Base-by-base conservation (phyloP, 1,284 basidiomycete genomes). In the Fomitopsis schrenkii region DNA sequence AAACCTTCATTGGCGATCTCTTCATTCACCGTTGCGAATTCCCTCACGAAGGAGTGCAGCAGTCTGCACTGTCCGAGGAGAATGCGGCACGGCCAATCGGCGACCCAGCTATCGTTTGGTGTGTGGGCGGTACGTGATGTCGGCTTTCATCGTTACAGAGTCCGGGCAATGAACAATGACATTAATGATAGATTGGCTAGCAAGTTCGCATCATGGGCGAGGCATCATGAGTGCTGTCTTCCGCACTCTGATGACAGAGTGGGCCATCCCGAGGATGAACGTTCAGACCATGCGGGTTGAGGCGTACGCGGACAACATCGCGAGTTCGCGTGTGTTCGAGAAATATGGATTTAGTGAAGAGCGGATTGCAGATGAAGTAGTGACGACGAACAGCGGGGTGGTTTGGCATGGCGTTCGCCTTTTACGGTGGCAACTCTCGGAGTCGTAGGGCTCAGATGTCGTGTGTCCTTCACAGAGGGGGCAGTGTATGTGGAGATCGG, bases 161-260 rank as follows among this genome's bases (percentile, higher is more conserved):
- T 8, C 6, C 2, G 15, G 42, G 42, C 42, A 45, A 17, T 45
- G 19, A 19, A 52, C 3, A 28, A 52, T 52, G n/a, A 22, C 22
- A 22, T 22, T 1, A 22, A 22, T n/a, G 33, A 19, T 22, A 38
- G 44, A n/a, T n/a, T 86, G 79, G 64, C 72, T 87, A 52, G 79
- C 77, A 10, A 76, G 83, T 15, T 81, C 79, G 44, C 80, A 87
- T 67, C 87, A 89, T 62, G 78, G 85, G 26, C 77, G 76, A 64
- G 87, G 87, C 0, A 88, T 90, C 64, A 90, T 91, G 88, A 80
- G 80, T 38, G 83, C 82, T 22, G 86, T 79, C 0, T 66, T 90
- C 35, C 69, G 71, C 12, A 79, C 79, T 3, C 59, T 91, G 35
- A 62, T 90, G 38, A 68, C 76, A 22, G 68, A 78, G 17, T 90